Evolutionary conservation across 352 stramenopile genomes (phyloP), one percentile per base, ranked within the genome.

Genomic region (Globisporangium iwayamae): DNA sequence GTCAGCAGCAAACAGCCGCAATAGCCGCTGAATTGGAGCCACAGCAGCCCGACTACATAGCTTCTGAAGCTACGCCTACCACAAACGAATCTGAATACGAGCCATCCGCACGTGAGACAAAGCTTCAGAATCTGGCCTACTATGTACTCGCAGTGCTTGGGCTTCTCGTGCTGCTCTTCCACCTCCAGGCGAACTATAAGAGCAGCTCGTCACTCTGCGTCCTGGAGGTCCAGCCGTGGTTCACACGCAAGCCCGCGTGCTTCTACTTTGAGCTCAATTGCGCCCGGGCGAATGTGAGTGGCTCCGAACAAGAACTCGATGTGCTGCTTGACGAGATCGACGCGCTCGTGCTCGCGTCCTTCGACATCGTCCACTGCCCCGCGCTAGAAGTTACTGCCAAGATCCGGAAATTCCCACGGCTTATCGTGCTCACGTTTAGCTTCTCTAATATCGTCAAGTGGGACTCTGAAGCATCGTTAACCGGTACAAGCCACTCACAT

Each of bases 331-430:
- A 13, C 7, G 22, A 47, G 1, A 53, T 85, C 28, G 66, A 85
- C 20, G 22, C 50, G 4, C 36, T 25, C 4, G 70, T 69, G 8
- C 60, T 76, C 8, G 48, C 52, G 16, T 54, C 70, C 2, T 38
- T 87, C 14, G 62, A 75, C 5, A 63, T 86, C 16, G 70, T 71
- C 4, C 75, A 89, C 22, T 87, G 77, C 18, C 52, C 65, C 0
- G 43, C 36, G 4, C 48, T 87, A 2, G 72, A 85, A 30, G 56
- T 87, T 6, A 65, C 66, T 2, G 14, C 56, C 2, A 51, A 58
- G 1, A n/a, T 87, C 8, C 57, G 63, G 1, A 13, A 60, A 3
- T 83, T 85, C 55, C 62, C 54, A 0, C 60, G 63, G 3, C 60
- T 85, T 1, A 62, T 82, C 18, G 57, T 70, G 5, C 30, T 83